Percentiles rank a stretch among this genome's conserved stretches.
Evolutionary conservation across 768 basidiomycete species (phyloP).

Genomic region (Kockovaella imperatae): DNA sequence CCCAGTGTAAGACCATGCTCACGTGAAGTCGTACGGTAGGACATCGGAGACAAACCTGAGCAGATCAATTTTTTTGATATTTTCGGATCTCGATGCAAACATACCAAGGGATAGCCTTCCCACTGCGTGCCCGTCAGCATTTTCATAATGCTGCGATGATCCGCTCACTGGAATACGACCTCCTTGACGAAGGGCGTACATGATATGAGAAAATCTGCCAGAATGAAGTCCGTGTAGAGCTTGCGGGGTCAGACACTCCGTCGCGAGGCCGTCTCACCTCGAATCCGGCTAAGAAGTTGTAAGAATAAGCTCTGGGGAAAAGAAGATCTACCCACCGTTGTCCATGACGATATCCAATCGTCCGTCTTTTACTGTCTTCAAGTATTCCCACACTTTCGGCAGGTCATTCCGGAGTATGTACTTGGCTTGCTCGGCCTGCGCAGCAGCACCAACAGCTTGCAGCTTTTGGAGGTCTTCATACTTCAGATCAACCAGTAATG

Average conservation of each 20-base stretch:
- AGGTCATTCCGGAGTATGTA: conserved; percentile 83
- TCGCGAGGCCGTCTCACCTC: conserved; percentile 53
- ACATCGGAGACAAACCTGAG: conserved; percentile 83
- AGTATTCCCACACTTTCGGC: conserved; percentile 61
- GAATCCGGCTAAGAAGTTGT: conserved; percentile 62
- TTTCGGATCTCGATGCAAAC: not conserved
- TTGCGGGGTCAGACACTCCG: conserved; percentile 33
- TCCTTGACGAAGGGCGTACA: conserved; percentile 72
- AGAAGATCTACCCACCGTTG: conserved; percentile 61
- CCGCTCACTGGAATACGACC: conserved; percentile 83
- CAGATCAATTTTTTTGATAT: not conserved
- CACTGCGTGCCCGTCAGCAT: conserved; percentile 50
- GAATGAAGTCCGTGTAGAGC: conserved; percentile 87
- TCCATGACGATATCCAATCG: conserved; percentile 83
- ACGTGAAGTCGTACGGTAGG: conserved; percentile 71
- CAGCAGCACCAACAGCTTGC: conserved; percentile 73
- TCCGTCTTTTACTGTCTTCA: conserved; percentile 52
- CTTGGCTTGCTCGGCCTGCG: conserved; percentile 64
- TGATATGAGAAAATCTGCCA: conserved; percentile 71
- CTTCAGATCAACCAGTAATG: conserved; percentile 76
- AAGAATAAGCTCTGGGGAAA: too few species aligned
- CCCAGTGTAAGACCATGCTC: conserved; percentile 9
- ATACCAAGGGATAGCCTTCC: conserved; percentile 78
- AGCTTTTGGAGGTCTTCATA: conserved; percentile 72
- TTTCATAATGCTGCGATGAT: not conserved